Conservation (phyloP, 148 eudicot genomes). For the Chenopodium album region DNA sequence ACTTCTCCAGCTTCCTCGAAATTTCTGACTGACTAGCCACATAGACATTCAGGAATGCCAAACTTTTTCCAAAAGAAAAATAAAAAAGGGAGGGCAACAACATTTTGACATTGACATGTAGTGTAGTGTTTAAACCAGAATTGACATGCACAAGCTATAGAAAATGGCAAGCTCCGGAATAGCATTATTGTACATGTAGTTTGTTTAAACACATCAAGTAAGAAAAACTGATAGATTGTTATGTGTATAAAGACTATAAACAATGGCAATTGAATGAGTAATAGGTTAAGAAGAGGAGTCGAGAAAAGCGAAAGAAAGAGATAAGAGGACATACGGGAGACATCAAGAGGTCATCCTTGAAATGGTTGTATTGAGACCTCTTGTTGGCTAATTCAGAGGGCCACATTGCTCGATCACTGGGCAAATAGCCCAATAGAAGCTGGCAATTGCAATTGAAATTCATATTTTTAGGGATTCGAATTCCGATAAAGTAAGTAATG, state of each 20-base stretch:
- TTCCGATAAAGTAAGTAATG: no score
- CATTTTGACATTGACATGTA: slow-evolving; percentile 3
- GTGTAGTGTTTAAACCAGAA: not conserved
- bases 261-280: not conserved
- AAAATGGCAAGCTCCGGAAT: not conserved
- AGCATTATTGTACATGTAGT: not conserved
- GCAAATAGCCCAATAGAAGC: slow-evolving; percentile 84
- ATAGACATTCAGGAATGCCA: slow-evolving; percentile 58
- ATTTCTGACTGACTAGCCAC: slow-evolving; percentile 99
- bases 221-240: not conserved
- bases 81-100: no score
- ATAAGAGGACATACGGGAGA: slow-evolving; percentile 67
- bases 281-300: not conserved
- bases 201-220: not conserved
- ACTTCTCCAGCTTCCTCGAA: slow-evolving; percentile 70
- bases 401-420: slow-evolving; percentile 76
- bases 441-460: slow-evolving; percentile 27
- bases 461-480: no score
- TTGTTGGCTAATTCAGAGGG: slow-evolving; percentile 82
- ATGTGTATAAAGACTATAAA: not conserved
- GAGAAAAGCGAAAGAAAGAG: not conserved
- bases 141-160: not conserved
- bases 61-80: slow-evolving; percentile 21
- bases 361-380: slow-evolving; percentile 79
- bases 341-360: slow-evolving; percentile 91